A percentile compares a stretch with the other conserved stretches of the same genome.
These are phyloP conservation scores for Tulasnella sp. DNA, from an alignment of 768 basidiomycete genomes.

Conservation along the genomic window DNA sequence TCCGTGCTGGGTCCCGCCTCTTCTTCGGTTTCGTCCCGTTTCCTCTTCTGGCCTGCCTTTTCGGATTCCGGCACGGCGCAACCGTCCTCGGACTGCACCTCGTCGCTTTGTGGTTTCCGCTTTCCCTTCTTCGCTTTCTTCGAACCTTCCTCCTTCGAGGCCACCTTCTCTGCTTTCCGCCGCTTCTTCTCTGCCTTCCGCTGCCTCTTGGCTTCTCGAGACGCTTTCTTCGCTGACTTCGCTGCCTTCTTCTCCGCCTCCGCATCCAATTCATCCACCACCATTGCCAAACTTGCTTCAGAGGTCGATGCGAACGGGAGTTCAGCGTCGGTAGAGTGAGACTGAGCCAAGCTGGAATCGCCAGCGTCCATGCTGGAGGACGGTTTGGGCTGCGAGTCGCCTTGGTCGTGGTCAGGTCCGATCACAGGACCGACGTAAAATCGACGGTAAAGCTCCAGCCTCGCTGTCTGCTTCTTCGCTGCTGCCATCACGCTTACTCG, in stretches of 20 bases:
- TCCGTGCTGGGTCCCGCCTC: background rate
- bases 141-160: background rate
- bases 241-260: background rate
- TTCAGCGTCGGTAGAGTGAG: background rate
- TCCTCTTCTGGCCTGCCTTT: background rate
- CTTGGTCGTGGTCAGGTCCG: background rate
- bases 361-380: background rate
- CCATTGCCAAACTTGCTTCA: background rate
- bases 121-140: background rate
- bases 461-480: conserved; percentile 78
- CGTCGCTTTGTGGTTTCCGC: background rate
- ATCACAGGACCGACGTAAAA: conserved; percentile 74
- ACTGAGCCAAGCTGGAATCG: background rate
- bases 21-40: background rate
- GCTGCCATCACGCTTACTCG: conserved; percentile 53
- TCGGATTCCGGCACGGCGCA: background rate
- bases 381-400: background rate
- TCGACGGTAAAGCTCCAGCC: conserved; percentile 65
- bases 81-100: too few species aligned
- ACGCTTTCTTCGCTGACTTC: background rate
- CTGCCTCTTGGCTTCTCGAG: background rate
- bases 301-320: background rate
- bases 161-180: background rate
- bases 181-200: conserved; percentile 18
- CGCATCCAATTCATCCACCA: background rate